Percentiles rank a stretch among this genome's conserved stretches.
Evolutionary conservation across 371 early-diverging fungal genomes (phyloP).

Genomic region (Synchytrium microbalum): DNA sequence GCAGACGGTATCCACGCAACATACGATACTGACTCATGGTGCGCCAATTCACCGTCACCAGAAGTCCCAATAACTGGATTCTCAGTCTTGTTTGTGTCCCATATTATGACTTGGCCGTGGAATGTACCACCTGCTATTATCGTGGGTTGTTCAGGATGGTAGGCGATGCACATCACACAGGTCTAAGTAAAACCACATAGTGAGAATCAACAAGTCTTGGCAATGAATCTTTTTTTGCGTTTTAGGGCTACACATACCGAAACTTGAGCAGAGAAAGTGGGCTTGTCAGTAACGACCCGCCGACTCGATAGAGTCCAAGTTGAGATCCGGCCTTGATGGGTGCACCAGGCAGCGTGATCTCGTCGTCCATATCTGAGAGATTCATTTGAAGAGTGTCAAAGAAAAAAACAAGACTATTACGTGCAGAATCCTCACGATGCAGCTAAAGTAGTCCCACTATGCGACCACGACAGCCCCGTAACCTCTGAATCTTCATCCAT

Average conservation of each 20-base stretch:
- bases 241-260: no score
- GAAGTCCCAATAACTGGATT: constrained; percentile 23
- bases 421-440: constrained; percentile 13
- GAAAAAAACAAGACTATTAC: neutral
- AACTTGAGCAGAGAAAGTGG: constrained; percentile 24
- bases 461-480: constrained; percentile 31
- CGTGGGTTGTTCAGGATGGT: constrained; percentile 34
- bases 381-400: neutral
- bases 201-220: no score
- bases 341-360: constrained; percentile 32
- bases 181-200: constrained; percentile 15
- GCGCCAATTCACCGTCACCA: constrained; percentile 23
- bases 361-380: constrained; percentile 18
- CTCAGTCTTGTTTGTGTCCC: constrained; percentile 25
- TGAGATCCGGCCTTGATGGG: constrained; percentile 30
- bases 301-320: constrained; percentile 25
- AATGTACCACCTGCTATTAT: constrained; percentile 33
- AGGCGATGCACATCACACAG: constrained; percentile 31
- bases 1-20: constrained; percentile 26
- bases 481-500: constrained; percentile 12
- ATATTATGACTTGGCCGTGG: constrained; percentile 31
- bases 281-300: constrained; percentile 12
- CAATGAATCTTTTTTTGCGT: no score
- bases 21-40: constrained; percentile 35
- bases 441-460: constrained; percentile 27